phyloP scores from a whole-genome alignment of 139 green algal species.

The Yamagishiella unicocca region DNA sequence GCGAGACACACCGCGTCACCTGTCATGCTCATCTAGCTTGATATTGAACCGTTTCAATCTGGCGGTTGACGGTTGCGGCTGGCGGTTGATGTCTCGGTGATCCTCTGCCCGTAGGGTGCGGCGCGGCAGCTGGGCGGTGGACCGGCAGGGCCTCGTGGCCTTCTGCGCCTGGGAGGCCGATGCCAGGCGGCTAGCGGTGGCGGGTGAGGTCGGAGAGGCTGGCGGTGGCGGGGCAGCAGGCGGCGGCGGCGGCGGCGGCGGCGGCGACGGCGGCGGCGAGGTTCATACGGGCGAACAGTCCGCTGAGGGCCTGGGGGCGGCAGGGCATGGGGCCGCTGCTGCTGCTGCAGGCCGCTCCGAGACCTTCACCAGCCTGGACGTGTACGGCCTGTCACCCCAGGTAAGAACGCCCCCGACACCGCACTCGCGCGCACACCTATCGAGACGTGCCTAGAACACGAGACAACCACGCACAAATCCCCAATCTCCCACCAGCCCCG shows the following conservation, averaged over 20 bases:
- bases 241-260: neutral
- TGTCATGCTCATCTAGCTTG: neutral
- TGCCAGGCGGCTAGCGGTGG: neutral
- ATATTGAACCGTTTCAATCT: neutral
- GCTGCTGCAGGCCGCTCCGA: neutral
- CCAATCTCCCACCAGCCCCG: neutral
- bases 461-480: too few species aligned
- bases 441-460: too few species aligned
- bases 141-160: neutral
- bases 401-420: neutral
- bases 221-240: neutral
- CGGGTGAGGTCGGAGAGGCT: neutral
- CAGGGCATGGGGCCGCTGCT: neutral
- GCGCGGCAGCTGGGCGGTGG: conserved; percentile 31
- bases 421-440: neutral
- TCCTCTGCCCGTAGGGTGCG: neutral
- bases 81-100: too few species aligned
- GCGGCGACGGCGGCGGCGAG: neutral
- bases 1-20: neutral
- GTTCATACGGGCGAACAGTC: neutral
- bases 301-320: neutral
- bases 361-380: conserved; percentile 19
- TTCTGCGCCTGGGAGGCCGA: conserved; percentile 38
- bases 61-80: too few species aligned
- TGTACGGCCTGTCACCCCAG: conserved; percentile 3